These are phyloP conservation scores for Eucalyptus tenuipes DNA, from an alignment of 345 rosid genomes.

Conservation along the genomic window DNA sequence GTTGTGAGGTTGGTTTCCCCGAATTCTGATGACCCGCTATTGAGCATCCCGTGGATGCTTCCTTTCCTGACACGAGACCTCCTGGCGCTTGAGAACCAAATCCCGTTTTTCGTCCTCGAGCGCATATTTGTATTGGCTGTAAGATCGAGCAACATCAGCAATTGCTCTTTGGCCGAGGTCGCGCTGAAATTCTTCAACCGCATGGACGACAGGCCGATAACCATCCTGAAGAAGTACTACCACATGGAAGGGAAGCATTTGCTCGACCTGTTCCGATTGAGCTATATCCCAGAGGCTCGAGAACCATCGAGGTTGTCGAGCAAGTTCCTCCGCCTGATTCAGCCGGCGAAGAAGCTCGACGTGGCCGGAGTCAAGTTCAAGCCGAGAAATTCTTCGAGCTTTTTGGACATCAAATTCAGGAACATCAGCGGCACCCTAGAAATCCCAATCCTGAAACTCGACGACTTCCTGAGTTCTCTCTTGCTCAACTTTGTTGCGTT, in stretches of 20 bases:
- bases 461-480: slow-evolving; percentile 20
- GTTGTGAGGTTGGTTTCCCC: slow-evolving; percentile 15
- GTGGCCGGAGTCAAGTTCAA: slow-evolving; percentile 36
- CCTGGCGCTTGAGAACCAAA: slow-evolving; percentile 40
- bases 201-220: slow-evolving; percentile 17
- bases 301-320: not conserved
- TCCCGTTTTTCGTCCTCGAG: slow-evolving; percentile 61
- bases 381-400: slow-evolving; percentile 13
- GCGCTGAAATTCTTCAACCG: slow-evolving; percentile 56
- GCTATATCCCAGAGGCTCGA: slow-evolving; percentile 15
- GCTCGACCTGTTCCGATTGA: slow-evolving; percentile 52
- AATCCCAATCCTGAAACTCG: slow-evolving; percentile 27
- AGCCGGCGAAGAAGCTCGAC: slow-evolving; percentile 47
- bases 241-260: slow-evolving; percentile 35
- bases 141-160: not conserved
- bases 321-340: slow-evolving; percentile 19
- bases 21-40: slow-evolving; percentile 41
- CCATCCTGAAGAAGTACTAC: slow-evolving; percentile 5
- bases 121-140: slow-evolving; percentile 25
- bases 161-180: slow-evolving; percentile 18
- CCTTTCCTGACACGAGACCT: slow-evolving; percentile 61
- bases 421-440: slow-evolving; percentile 18
- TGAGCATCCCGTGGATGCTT: slow-evolving; percentile 56
- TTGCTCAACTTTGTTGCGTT: slow-evolving; percentile 38
- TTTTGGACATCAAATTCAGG: slow-evolving; percentile 31